phyloP scores from a whole-genome alignment of 2,329 filamentous ascomycete genomes.

The Chrysosporium keratinophilum region DNA sequence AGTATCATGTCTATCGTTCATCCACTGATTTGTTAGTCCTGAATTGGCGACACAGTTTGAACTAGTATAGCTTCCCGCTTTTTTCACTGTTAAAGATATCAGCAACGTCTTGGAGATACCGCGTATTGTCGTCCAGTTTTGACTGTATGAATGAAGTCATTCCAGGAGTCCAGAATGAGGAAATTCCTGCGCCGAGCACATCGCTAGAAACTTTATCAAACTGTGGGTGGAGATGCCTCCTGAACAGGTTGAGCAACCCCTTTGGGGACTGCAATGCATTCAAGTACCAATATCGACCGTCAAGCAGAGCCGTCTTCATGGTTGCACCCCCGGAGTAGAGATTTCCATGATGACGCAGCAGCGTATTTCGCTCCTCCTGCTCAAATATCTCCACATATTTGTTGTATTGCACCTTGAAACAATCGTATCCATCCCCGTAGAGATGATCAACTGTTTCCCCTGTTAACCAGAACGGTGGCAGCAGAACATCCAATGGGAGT shows the following conservation, averaged over 20 bases:
- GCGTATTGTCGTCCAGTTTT: constrained; percentile 5
- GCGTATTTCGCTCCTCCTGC: constrained; percentile 12
- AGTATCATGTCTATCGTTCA: too few species aligned
- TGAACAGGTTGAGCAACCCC: constrained; percentile 10
- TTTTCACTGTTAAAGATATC: constrained; percentile 9
- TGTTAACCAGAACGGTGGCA: constrained; percentile 22
- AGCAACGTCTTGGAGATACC: constrained; percentile 10
- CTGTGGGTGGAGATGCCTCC: background rate
- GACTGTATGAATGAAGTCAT: constrained; percentile 13
- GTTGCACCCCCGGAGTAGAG: background rate
- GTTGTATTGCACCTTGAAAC: constrained; percentile 2
- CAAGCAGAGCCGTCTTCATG: constrained; percentile 9
- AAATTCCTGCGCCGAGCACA: background rate
- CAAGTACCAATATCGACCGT: constrained; percentile 13
- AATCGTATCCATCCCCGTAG: background rate
- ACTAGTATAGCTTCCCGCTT: background rate
- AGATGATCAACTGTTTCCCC: constrained; percentile 7
- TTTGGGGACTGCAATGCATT: constrained; percentile 9
- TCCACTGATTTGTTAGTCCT: too few species aligned
- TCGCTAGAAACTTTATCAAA: constrained; percentile 3
- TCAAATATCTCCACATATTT: constrained; percentile 13
- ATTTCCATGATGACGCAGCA: background rate
- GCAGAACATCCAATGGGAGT: constrained; percentile 23
- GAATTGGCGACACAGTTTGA: too few species aligned
- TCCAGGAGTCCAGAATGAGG: constrained; percentile 11